Evolutionary conservation across 2,329 filamentous ascomycete species (phyloP), one percentile per base, ranked within the genome.

Genomic region (Aspergillus floridensis): DNA sequence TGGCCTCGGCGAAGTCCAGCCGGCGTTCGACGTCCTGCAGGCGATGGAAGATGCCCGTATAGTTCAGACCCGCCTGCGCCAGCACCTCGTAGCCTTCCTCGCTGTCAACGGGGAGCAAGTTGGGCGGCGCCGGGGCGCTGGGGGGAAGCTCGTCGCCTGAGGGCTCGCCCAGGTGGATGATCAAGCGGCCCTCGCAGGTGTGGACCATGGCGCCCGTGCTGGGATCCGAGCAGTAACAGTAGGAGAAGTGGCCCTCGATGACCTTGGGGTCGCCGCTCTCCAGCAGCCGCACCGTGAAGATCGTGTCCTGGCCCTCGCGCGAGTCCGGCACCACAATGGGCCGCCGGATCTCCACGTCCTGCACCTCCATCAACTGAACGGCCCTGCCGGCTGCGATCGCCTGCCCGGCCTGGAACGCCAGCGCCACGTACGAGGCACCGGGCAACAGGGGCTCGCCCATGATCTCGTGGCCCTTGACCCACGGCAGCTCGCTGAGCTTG

Each of bases 391-490:
- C 38, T 7, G 49, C 49, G n/a, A 57, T 26, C 16, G 26, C 22
- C 44, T 44, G 35, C 14, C 41, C 53, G 12, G 60, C 60, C 49
- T 61, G 59, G 7, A 61, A 11, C 5, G 59, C 61, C 24, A 63
- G 41, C 12, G 47, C 22, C 4, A 61, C 35, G 49, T 63, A 63
- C 8, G 60, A 68, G 10, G 69, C 62, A 29, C 61, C 69, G 2
- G 70, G 70, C 51, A 67, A 69, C 1, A 72, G 53, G 6, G 61
- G 55, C 31, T 65, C 56, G 5, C 63, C 62, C 16, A 65, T 63
- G n/a, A 72, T 47, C 12, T 50, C 54, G 52, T 73, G 70, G 26
- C 59, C 65, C 2, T 22, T 32, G 7, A 73, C 49, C 70, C 69
- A 72, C 4, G 66, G 64, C 11, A 69, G 29, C 49, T 70, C 67